Base-by-base conservation (phyloP, 768 basidiomycete genomes). In the Rhodotorula toruloides region DNA sequence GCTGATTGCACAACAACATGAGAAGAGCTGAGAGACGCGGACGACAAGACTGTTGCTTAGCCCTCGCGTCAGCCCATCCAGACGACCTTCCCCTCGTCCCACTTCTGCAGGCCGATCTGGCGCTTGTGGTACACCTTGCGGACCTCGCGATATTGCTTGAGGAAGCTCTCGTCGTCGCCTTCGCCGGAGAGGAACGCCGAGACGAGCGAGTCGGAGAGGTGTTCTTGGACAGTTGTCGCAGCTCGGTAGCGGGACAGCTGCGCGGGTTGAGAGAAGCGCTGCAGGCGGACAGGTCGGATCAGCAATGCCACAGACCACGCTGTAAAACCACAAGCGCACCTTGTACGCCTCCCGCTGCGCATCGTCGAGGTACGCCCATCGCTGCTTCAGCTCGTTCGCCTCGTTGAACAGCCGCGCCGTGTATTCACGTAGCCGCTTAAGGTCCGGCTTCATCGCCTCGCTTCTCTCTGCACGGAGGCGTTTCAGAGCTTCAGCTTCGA, bases 61-160 rank as follows among this genome's bases (percentile, higher is more conserved):
- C n/a, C n/a, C n/a, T n/a, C n/a, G n/a, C n/a, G n/a, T n/a, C n/a
- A n/a, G n/a, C n/a, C n/a, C 92, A 96, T 36, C 66, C 66, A 67
- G 16, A 83, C 81, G 12, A 97, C 91, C 72, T 90, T 86, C 4
- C 89, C 90, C 40, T 83, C 82, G 1, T 85, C 81, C 91, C 93
- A 97, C 72, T 87, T 81, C 75, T 91, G 89, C 25, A 85, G 84
- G 89, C 90, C 96, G 76, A 94, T 86, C 4, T 86, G 86, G 25
- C 93, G 82, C 78, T 94, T 96, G 77, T 98, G 93, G 77, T 91
- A 97, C n/a, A 83, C 82, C 79, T 90, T 93, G 70, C 94, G 80
- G 46, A 85, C 76, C 57, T 91, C 90, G 74, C 87, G 90, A 79
- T 93, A 96, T 72, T 90, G 85, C 73, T 81, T 86, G 58, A 96